Base-by-base conservation (phyloP, 2,329 filamentous ascomycete species). In the Fusarium verticillioides region DNA sequence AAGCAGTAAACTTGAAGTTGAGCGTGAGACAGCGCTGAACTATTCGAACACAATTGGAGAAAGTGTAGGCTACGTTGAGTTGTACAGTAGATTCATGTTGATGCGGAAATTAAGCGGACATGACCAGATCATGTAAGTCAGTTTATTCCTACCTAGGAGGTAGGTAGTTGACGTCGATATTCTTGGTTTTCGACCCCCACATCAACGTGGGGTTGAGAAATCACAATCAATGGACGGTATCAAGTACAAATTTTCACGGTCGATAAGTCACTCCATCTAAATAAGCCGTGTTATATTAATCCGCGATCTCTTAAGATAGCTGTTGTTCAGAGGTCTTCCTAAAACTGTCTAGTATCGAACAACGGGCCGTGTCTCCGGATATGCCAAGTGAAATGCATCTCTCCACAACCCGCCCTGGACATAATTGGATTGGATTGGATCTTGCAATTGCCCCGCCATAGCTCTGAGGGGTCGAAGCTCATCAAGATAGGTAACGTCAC, bases 401-500 rank as follows among this genome's bases (percentile, higher is more conserved):
- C 50, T 68, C 66, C 43, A 53, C 63, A 67, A 46, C 40, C 34
- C 43, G 19, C 37, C 28, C 49, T 53, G 26, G 21, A 58, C 44
- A 43, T 30, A 10, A 69, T 69, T 69, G 66, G 64, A 39, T 69
- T 47, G 49, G 34, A 43, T 69, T 42, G 47, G 21, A 18, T 65
- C 26, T 42, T 23, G 18, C 47, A 40, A 40, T 16, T 72, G 58
- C 71, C 71, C 71, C 71, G 63, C 71, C 59, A 57, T 40, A 61
- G 54, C 58, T 73, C 36, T 63, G 69, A 72, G 63, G 69, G 69
- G 69, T 47, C 59, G 56, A 37, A 68, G 61, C 49, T 65, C 40
- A 42, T 44, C 42, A 40, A 42, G 58, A 50, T 69, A 58, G 60
- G 53, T 74, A 68, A 56, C 70, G 62, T 72, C 62, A 72, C 66